These are phyloP conservation scores for Crataegus laevigata DNA, from an alignment of 306 rosid genomes.

Conservation along the genomic window DNA sequence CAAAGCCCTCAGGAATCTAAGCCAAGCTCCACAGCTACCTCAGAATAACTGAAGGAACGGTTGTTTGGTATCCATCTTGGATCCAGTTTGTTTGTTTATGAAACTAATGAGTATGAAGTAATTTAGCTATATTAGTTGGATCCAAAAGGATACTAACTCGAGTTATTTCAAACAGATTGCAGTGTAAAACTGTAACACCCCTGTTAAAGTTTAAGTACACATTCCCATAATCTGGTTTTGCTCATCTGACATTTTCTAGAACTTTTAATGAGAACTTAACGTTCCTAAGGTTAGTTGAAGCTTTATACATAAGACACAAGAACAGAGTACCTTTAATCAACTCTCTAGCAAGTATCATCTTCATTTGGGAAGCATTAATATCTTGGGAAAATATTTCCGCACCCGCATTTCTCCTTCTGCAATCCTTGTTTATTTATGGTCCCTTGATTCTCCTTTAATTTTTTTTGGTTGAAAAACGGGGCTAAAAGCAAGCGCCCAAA, in stretches of 20 bases:
- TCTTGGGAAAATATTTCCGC: background rate
- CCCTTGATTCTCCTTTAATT: too few species aligned
- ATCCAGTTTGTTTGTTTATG: too few species aligned
- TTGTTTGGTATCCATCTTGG: background rate
- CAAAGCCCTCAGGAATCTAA: conserved; percentile 54
- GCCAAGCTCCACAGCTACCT: conserved; percentile 25
- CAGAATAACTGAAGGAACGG: background rate
- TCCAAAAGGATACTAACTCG: background rate
- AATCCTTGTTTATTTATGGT: too few species aligned
- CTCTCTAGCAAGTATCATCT: background rate
- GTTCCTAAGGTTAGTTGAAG: background rate
- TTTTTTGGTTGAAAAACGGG: too few species aligned
- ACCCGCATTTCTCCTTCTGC: too few species aligned
- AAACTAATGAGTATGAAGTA: too few species aligned
- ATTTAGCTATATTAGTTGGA: too few species aligned
- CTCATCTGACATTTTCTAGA: background rate
- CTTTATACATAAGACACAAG: background rate
- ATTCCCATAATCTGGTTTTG: background rate
- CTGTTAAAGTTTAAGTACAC: background rate
- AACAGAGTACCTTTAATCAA: background rate
- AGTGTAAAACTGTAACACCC: background rate
- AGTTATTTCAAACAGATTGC: background rate
- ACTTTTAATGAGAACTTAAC: background rate
- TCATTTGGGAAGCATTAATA: background rate
- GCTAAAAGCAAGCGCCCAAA: too few species aligned